Percentiles rank a stretch among this genome's conserved stretches.
phyloP scores from a whole-genome alignment of 345 rosid genomes.

The Tarenaya hassleriana region DNA sequence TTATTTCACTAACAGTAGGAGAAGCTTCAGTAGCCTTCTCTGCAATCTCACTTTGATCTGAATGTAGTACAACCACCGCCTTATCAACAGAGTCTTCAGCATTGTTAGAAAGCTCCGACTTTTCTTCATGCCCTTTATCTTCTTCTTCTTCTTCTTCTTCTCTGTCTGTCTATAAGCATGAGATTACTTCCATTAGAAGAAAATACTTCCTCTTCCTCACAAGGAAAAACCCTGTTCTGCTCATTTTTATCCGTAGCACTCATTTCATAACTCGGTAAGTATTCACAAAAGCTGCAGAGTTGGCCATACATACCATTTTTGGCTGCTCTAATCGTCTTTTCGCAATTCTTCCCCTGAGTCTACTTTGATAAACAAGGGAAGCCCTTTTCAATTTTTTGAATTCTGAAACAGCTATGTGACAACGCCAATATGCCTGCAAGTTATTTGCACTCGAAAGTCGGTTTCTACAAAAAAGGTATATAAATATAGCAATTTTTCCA shows the following conservation, averaged over 20 bases:
- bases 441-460: slow-evolving; percentile 13
- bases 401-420: slow-evolving; percentile 41
- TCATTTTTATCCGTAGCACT: slow-evolving; percentile 7
- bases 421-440: slow-evolving; percentile 56
- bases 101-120: slow-evolving; percentile 14
- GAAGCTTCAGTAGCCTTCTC: slow-evolving; percentile 28
- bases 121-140: slow-evolving; percentile 18
- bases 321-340: slow-evolving; percentile 27
- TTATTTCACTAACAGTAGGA: slow-evolving; percentile 27
- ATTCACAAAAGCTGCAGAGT: slow-evolving; percentile 10
- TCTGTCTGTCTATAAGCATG: slow-evolving; percentile 23
- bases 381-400: slow-evolving; percentile 41
- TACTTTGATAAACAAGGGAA: slow-evolving; percentile 37
- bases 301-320: slow-evolving; percentile 34
- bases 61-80: slow-evolving; percentile 8
- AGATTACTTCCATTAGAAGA: slow-evolving; percentile 4
- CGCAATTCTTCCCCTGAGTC: slow-evolving; percentile 33
- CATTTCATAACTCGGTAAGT: neutral
- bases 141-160: slow-evolving; percentile 22
- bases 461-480: slow-evolving; percentile 20
- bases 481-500: slow-evolving; percentile 17
- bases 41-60: slow-evolving; percentile 19
- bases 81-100: slow-evolving; percentile 14
- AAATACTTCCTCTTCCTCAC: slow-evolving; percentile 9
- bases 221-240: slow-evolving; percentile 1